A percentile compares a stretch with the other conserved stretches of the same genome.
Evolutionary conservation across 495 filamentous ascomycete species (phyloP).

Genomic region (Copromyces sp.): DNA sequence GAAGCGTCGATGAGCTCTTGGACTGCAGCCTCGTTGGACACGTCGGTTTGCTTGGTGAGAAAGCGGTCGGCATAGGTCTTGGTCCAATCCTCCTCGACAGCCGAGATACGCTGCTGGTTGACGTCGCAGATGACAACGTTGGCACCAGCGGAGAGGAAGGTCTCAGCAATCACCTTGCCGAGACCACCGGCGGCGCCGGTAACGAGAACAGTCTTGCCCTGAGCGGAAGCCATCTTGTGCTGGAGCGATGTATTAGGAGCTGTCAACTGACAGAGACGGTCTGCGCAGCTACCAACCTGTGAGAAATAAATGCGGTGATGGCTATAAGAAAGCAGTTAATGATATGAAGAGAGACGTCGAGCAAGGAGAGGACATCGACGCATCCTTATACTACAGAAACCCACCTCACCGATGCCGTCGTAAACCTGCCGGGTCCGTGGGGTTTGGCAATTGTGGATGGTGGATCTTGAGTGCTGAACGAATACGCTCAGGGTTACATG

Average conservation of each 20-base stretch:
- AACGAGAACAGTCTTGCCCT: slow-evolving; percentile 33
- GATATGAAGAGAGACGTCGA: not conserved
- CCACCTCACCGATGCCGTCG: not conserved
- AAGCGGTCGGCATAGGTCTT: slow-evolving; percentile 18
- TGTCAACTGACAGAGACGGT: not conserved
- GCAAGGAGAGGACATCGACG: not conserved
- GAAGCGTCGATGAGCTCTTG: slow-evolving; percentile 23
- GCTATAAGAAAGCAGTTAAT: not conserved
- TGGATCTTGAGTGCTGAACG: not conserved
- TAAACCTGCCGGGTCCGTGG: not conserved
- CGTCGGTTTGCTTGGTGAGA: slow-evolving; percentile 22
- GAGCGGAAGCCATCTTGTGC: slow-evolving; percentile 11
- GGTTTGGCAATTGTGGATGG: not conserved
- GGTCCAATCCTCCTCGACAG: slow-evolving; percentile 19
- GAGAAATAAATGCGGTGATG: not conserved
- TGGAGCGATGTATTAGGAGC: not conserved
- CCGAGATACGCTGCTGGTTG: slow-evolving; percentile 30
- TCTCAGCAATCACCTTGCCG: slow-evolving; percentile 29
- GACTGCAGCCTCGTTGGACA: slow-evolving; percentile 28
- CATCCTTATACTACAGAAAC: not conserved
- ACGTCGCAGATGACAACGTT: slow-evolving; percentile 38
- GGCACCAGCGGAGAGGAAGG: slow-evolving; percentile 31
- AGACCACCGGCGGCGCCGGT: slow-evolving; percentile 35
- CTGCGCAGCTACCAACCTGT: not conserved
- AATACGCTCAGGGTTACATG: not conserved